These are phyloP conservation scores for Aureobasidium sp. DNA, from an alignment of 2,329 filamentous ascomycete species.

Conservation along the genomic window DNA sequence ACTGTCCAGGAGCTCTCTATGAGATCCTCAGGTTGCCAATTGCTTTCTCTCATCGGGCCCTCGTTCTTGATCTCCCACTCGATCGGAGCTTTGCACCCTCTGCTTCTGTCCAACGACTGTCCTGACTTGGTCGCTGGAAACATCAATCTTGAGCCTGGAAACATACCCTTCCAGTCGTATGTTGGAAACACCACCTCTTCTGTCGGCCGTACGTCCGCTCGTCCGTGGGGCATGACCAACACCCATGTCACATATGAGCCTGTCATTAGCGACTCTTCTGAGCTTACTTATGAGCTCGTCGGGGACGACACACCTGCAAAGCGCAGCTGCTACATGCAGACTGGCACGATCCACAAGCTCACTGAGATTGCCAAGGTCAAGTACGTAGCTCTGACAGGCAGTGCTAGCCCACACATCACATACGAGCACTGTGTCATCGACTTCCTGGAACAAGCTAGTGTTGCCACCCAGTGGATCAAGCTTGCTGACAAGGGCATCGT, in stretches of 20 bases:
- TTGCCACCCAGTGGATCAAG: conserved; percentile 38
- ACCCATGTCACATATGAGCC: conserved; percentile 30
- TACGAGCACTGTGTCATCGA: conserved; percentile 50
- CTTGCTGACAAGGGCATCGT: conserved; percentile 39
- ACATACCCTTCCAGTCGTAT: conserved; percentile 41
- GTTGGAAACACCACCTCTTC: conserved; percentile 20
- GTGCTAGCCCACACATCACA: conserved; percentile 46
- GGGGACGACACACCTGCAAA: conserved; percentile 25
- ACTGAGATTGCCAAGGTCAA: conserved; percentile 43
- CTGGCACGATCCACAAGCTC: conserved; percentile 37
- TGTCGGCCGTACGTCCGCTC: conserved; percentile 17
- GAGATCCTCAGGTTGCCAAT: conserved; percentile 26
- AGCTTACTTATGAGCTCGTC: conserved; percentile 23
- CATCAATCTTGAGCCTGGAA: conserved; percentile 47
- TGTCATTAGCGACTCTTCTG: conserved; percentile 22
- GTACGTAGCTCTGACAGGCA: conserved; percentile 44
- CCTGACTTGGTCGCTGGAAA: conserved; percentile 45
- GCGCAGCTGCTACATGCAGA: conserved; percentile 35
- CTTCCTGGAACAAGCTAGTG: conserved; percentile 49
- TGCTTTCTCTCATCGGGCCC: conserved; percentile 27
- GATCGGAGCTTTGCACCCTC: conserved; percentile 27
- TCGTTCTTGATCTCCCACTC: conserved; percentile 31
- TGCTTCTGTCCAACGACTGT: conserved; percentile 43
- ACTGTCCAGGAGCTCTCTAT: conserved; percentile 26
- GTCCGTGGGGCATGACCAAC: conserved; percentile 30